These are phyloP conservation scores for Ganoderma meredithae DNA, from an alignment of 1,284 basidiomycete species.

Conservation along the genomic window DNA sequence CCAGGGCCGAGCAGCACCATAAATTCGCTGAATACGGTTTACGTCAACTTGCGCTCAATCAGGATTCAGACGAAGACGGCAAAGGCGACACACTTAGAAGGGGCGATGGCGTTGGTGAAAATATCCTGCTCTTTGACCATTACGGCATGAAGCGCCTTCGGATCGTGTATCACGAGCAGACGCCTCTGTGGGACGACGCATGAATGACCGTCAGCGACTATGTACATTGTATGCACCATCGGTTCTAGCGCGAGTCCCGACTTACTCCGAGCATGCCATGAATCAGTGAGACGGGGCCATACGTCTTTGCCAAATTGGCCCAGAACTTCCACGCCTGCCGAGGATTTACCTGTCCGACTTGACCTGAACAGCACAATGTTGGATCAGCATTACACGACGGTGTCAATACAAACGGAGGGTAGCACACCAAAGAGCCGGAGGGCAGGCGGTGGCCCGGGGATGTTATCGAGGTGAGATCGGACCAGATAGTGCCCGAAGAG, in stretches of 20 bases:
- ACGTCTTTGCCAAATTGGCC: constrained; percentile 18
- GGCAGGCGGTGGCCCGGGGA: background rate
- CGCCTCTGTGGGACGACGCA: constrained; percentile 5
- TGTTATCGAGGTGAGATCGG: background rate
- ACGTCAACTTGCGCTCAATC: background rate
- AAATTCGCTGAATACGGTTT: background rate
- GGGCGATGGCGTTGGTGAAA: background rate
- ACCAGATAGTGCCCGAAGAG: background rate
- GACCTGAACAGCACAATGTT: background rate
- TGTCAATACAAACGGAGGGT: background rate
- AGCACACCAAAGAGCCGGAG: background rate
- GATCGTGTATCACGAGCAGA: constrained; percentile 11
- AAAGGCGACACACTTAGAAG: constrained; percentile 4
- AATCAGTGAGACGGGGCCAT: constrained; percentile 31
- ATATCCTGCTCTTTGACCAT: constrained; percentile 21
- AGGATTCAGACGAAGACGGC: background rate
- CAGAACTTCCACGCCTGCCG: constrained; percentile 9
- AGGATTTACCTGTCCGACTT: background rate
- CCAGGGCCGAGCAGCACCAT: constrained; percentile 11
- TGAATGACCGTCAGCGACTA: background rate
- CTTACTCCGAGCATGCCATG: constrained; percentile 31
- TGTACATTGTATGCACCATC: background rate
- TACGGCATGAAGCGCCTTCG: constrained; percentile 15
- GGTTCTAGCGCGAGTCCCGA: background rate
- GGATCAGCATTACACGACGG: background rate